Base-by-base conservation (phyloP, 139 green algal genomes). In the Chlamydomonas sphaeroides region DNA sequence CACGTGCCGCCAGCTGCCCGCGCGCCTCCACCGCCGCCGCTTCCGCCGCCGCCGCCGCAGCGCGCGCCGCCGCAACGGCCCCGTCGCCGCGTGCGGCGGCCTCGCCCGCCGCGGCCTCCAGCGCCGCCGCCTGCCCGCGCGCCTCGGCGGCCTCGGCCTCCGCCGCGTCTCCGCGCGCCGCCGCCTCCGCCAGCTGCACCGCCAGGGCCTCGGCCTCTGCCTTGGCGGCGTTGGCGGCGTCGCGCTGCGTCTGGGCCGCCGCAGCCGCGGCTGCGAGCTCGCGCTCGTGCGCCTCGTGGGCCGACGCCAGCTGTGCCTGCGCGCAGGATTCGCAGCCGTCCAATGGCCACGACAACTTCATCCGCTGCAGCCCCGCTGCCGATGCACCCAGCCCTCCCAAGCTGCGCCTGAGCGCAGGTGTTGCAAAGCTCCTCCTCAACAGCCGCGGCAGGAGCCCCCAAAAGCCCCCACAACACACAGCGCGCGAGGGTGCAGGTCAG, bases 261-360 rank as follows among this genome's bases (percentile, higher is more conserved):
- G 56, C 63, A 7, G 18, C 75, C 33, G 75, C 75, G 2, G 59
- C 59, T 30, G 28, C n/a, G 21, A 70, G 35, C 36, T 67, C 72
- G 21, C 38, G n/a, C 15, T 80, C 73, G 8, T 45, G 30, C 30
- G 59, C 73, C 56, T 80, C 73, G 3, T 59, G 28, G 4, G 73
- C 73, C 5, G 73, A 80, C 30, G 73, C 73, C 36, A 80, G 73
- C 59, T 70, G 61, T 2, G 73, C 73, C 39, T 70, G 39, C 8
- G 61, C 73, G n/a, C n/a, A n/a, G n/a, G n/a, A n/a, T n/a, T n/a
- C n/a, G n/a, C n/a, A n/a, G n/a, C n/a, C n/a, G n/a, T n/a, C n/a
- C n/a, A n/a, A n/a, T n/a, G n/a, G n/a, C n/a, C n/a, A n/a, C n/a
- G n/a, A n/a, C n/a, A n/a, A n/a, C n/a, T n/a, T n/a, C n/a, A n/a